Evolutionary conservation across 495 filamentous ascomycete genomes (phyloP), one percentile per base, ranked within the genome.

Genomic region (Penicillium riverlandense): DNA sequence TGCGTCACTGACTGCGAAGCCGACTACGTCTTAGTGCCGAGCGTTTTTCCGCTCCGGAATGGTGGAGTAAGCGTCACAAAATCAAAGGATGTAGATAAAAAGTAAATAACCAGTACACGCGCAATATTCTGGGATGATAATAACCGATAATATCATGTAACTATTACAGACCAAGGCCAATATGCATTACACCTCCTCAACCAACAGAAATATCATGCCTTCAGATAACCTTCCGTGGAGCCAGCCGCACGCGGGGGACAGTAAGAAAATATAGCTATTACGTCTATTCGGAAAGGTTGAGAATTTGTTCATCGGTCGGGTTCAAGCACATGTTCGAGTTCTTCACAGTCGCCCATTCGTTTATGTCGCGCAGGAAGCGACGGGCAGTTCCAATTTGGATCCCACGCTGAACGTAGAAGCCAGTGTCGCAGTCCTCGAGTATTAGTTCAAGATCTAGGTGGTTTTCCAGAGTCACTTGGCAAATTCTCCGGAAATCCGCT

Each of bases 281-380:
- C 34, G 30, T 43, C 30, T 3, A 43, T 43, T 43, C 8, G 14
- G 31, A 13, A 43, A 30, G 11, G 40, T 11, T 35, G 32, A 29
- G 33, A 46, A 14, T 10, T 40, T 22, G 12, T 40, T 35, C 43
- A 40, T 14, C 22, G 43, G 43, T 35, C 37, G 1, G 43, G 37
- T 40, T 29, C 34, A 46, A 37, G 32, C 11, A 30, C 16, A 1
- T 10, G 37, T n/a, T 45, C 45, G 37, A 36, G 29, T 40, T 32
- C 40, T 28, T 39, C 40, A 13, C 40, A 28, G 64, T 42, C 11
- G 48, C 48, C 59, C 47, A 57, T 40, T 50, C 43, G 8, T 47
- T 40, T 43, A 63, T 56, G 40, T 63, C 52, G 44, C 50, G 28
- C 30, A 63, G 41, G 38, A 63, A 54, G 40, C 57, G 52, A 36